Conservation (phyloP, 164 flowering plant species). For the Chimonanthus praecox region DNA sequence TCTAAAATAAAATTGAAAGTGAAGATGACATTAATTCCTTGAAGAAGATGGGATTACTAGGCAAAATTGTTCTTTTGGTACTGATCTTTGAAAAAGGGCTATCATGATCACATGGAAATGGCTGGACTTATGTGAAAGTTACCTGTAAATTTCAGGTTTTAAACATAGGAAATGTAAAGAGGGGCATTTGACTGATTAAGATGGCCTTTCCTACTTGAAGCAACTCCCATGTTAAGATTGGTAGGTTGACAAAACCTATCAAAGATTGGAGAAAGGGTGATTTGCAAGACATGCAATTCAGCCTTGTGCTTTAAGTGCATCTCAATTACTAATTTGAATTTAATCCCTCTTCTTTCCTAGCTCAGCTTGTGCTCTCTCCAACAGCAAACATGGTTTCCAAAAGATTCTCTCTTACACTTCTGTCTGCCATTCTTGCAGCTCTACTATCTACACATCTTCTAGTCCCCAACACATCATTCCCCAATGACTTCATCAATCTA, state of each 20-base stretch:
- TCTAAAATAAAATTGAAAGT: too few relatives aligned
- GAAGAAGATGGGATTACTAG: too few relatives aligned
- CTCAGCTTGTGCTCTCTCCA: neutral
- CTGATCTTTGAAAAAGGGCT: too few relatives aligned
- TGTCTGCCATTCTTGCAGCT: constrained; percentile 35
- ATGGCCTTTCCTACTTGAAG: constrained; percentile 8
- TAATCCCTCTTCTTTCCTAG: neutral
- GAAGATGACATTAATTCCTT: too few relatives aligned
- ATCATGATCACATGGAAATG: too few relatives aligned
- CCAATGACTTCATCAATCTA: constrained; percentile 14
- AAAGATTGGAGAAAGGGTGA: constrained; percentile 34
- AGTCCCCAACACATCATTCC: constrained; percentile 10
- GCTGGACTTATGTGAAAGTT: too few relatives aligned
- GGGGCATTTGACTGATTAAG: too few relatives aligned
- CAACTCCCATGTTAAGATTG: constrained; percentile 14
- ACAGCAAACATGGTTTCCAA: constrained; percentile 20
- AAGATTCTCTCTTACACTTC: constrained; percentile 22
- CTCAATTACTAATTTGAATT: neutral
- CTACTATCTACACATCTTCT: constrained; percentile 25
- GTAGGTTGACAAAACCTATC: constrained; percentile 7
- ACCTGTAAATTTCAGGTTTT: too few relatives aligned
- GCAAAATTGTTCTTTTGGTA: too few relatives aligned
- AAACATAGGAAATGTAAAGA: too few relatives aligned
- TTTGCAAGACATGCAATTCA: constrained; percentile 72
- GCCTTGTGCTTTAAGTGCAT: constrained; percentile 68